Conservation (phyloP, 1,284 basidiomycete genomes). For the Leccinum subrobustum region DNA sequence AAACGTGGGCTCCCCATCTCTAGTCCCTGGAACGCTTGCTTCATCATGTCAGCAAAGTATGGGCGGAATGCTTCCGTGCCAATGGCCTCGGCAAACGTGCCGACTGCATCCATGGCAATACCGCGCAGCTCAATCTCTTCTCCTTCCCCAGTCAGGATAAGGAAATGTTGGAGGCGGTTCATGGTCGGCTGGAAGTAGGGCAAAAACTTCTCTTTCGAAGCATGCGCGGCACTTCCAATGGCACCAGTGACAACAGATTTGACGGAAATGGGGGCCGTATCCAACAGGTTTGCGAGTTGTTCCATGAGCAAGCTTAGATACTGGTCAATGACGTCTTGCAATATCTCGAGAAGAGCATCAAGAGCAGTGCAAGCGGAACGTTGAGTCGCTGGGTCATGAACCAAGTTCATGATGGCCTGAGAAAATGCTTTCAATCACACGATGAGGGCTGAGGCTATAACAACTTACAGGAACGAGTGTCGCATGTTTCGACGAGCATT, state of each 20-base stretch:
- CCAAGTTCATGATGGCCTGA: conserved; percentile 84
- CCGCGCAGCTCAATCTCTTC: conserved; percentile 95
- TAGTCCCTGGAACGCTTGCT: conserved; percentile 89
- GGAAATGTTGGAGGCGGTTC: conserved; percentile 85
- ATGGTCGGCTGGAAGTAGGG: conserved; percentile 97
- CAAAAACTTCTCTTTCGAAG: conserved; percentile 90
- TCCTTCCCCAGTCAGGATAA: conserved; percentile 78
- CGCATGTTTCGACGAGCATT: conserved; percentile 79
- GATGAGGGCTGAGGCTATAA: not conserved
- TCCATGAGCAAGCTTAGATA: conserved; percentile 98
- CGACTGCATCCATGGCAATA: conserved; percentile 97
- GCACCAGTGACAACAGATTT: conserved; percentile 98
- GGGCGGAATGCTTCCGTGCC: conserved; percentile 94
- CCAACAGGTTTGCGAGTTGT: conserved; percentile 85
- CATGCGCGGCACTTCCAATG: conserved; percentile 97
- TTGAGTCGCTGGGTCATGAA: conserved; percentile 88
- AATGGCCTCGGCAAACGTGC: conserved; percentile 97
- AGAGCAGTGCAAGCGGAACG: conserved; percentile 93
- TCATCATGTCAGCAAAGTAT: conserved; percentile 96
- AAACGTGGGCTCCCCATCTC: conserved; percentile 86
- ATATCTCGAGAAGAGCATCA: conserved; percentile 94
- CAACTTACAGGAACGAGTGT: conserved; percentile 80
- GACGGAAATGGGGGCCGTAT: conserved; percentile 81
- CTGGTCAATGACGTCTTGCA: conserved; percentile 87
- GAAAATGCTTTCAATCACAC: not conserved